phyloP scores from a whole-genome alignment of 345 rosid genomes.

The Punica granatum region DNA sequence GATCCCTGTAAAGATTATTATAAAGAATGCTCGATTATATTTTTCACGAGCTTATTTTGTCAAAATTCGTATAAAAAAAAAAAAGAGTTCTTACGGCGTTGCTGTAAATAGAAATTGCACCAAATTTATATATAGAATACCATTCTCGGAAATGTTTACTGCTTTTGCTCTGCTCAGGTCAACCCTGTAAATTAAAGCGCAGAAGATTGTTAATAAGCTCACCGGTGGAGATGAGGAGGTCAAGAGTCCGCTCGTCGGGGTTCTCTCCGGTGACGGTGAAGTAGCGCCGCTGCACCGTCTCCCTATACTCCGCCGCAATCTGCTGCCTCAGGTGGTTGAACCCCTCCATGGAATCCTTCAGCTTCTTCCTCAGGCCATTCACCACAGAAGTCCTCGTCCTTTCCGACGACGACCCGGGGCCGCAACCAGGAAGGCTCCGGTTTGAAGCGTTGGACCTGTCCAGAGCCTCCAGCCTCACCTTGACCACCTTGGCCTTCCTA shows the following conservation, averaged over 20 bases:
- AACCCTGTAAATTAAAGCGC: too few relatives aligned
- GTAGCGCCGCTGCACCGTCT: slow-evolving; percentile 89
- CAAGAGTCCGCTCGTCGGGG: slow-evolving; percentile 70
- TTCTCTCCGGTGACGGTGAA: slow-evolving; percentile 91
- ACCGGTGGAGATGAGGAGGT: slow-evolving; percentile 91
- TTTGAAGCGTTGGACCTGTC: slow-evolving; percentile 86
- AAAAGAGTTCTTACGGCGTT: too few relatives aligned
- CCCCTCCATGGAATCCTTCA: slow-evolving; percentile 84
- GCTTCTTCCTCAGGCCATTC: slow-evolving; percentile 84
- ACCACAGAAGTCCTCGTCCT: slow-evolving; percentile 77
- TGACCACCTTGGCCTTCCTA: slow-evolving; percentile 74
- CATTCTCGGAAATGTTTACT: too few relatives aligned
- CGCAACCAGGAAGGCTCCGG: slow-evolving; percentile 69
- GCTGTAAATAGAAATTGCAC: too few relatives aligned
- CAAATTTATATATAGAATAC: too few relatives aligned
- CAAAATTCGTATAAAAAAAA: too few relatives aligned
- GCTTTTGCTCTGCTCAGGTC: too few relatives aligned
- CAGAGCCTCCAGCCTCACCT: slow-evolving; percentile 73
- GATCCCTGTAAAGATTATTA: not conserved
- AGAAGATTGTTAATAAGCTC: not conserved
- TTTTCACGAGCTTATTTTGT: too few relatives aligned
- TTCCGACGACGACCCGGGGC: slow-evolving; percentile 87
- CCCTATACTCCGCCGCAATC: slow-evolving; percentile 74
- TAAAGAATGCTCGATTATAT: too few relatives aligned
- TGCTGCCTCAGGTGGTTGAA: slow-evolving; percentile 59